phyloP scores from a whole-genome alignment of 768 basidiomycete species.

The Boletus fagicola region DNA sequence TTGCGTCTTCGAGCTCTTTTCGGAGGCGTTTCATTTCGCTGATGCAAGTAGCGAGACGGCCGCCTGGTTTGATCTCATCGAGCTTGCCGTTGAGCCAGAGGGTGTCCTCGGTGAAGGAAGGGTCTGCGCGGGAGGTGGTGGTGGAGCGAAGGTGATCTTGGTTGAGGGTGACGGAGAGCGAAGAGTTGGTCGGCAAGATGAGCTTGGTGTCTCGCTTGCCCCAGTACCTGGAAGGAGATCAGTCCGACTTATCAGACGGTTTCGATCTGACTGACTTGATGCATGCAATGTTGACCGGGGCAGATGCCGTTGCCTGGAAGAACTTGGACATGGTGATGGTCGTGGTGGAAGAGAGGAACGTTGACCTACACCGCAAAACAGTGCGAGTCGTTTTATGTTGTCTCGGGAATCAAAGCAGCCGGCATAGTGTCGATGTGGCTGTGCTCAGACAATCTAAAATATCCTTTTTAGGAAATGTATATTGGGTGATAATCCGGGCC shows the following conservation, averaged over 20 bases:
- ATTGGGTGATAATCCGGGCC: constrained; percentile 15
- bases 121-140: constrained; percentile 85
- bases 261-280: constrained; percentile 68
- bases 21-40: constrained; percentile 79
- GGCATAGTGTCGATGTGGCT: constrained; percentile 18
- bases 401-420: constrained; percentile 13
- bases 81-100: constrained; percentile 95
- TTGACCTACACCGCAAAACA: not conserved
- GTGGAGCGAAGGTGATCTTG: constrained; percentile 95
- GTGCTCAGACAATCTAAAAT: constrained; percentile 15
- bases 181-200: constrained; percentile 96
- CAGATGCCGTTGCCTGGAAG: constrained; percentile 81
- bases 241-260: constrained; percentile 1
- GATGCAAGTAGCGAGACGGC: constrained; percentile 83
- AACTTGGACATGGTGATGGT: constrained; percentile 53
- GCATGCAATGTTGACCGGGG: constrained; percentile 96
- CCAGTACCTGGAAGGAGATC: constrained; percentile 75
- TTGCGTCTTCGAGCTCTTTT: constrained; percentile 67
- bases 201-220: constrained; percentile 95
- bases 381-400: constrained; percentile 2
- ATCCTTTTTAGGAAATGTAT: constrained; percentile 6
- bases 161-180: constrained; percentile 94
- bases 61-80: constrained; percentile 81
- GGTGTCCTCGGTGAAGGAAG: constrained; percentile 68
- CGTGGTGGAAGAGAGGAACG: constrained; percentile 4